phyloP scores from a whole-genome alignment of 1,139 yeast species.

The Pichia sp. region DNA sequence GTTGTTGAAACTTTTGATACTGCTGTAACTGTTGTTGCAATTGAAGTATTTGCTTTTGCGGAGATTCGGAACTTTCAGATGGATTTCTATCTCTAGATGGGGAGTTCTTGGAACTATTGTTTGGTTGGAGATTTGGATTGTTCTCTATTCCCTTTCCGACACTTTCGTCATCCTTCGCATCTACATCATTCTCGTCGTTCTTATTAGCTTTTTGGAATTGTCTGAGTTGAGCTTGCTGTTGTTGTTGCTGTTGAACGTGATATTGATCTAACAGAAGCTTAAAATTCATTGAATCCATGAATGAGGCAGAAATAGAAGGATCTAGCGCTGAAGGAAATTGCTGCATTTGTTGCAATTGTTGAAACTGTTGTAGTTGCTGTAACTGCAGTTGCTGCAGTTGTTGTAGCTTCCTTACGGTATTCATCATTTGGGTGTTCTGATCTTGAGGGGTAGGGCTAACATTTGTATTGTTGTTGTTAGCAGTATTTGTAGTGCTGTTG shows the following conservation, averaged over 20 bases:
- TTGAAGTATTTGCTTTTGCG: slow-evolving; percentile 6
- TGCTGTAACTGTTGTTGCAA: slow-evolving; percentile 14
- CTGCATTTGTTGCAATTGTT: slow-evolving; percentile 8
- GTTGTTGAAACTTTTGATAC: slow-evolving; percentile 11
- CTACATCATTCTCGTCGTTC: not conserved
- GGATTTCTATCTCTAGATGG: not conserved
- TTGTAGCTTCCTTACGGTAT: not conserved
- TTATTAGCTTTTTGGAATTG: not conserved
- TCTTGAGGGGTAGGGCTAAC: too few species aligned
- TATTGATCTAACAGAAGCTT: slow-evolving; percentile 2
- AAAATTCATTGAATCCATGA: not conserved
- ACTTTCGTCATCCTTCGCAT: not conserved
- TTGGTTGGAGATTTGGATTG: not conserved
- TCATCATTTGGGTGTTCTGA: not conserved
- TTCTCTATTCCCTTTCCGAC: not conserved
- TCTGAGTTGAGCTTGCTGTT: not conserved
- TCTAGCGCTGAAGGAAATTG: not conserved
- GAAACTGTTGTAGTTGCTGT: slow-evolving; percentile 3
- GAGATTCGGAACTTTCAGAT: not conserved
- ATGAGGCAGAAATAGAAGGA: not conserved
- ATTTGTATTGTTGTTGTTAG: not conserved
- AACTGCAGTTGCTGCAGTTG: slow-evolving; percentile 1
- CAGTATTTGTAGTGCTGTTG: not conserved
- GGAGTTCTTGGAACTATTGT: not conserved
- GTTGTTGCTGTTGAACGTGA: slow-evolving; percentile 2